Base-by-base conservation (phyloP, 177 flowering plant species). In the Vitis hybrid region DNA sequence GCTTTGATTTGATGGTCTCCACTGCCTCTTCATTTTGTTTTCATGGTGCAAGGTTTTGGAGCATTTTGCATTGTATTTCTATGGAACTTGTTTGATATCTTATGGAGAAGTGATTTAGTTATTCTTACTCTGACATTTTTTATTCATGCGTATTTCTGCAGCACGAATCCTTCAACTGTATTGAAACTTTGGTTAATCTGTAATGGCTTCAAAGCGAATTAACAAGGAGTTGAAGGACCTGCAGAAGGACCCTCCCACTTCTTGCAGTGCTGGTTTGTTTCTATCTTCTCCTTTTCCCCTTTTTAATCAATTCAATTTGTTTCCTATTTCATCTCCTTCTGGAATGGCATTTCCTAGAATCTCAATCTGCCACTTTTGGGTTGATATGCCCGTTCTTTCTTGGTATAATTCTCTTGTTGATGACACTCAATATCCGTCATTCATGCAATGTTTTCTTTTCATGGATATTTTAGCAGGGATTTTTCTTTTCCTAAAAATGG, bases 201-300 rank as follows among this genome's bases (percentile, higher is more conserved):
- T 1, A 49, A 80, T 80, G 82, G 82, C 82, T 20, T 74, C 80
- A 5, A 80, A 76, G 22, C 18, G 82, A 51, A 80, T 80, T 26
- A 74, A 62, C 71, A 80, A 80, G 69, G 82, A 80, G 76, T 65
- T 77, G 78, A 80, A 77, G 78, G 82, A 80, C 67, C 74, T 80
- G 15, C 80, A 77, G 64, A 77, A 62, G 52, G 82, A 80, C 60
- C 82, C 82, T 68, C 82, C 82, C n/a, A 71, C 55, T n/a, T 80
- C 80, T 13, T 77, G 80, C 75, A 80, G 82, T 70, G 82, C 82
- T 64, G 82, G 82, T 79, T 51, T 63, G 74, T 60, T 59, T 48
- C 4, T 45, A 20, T 29, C 11, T 61, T 61, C 3, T 61, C 15
- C 7, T 29, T 45, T 45, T 29, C 14, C 50, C 49, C 52, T 29